Base-by-base conservation (phyloP, 495 filamentous ascomycete species). In the Penicillium egyptiacum region DNA sequence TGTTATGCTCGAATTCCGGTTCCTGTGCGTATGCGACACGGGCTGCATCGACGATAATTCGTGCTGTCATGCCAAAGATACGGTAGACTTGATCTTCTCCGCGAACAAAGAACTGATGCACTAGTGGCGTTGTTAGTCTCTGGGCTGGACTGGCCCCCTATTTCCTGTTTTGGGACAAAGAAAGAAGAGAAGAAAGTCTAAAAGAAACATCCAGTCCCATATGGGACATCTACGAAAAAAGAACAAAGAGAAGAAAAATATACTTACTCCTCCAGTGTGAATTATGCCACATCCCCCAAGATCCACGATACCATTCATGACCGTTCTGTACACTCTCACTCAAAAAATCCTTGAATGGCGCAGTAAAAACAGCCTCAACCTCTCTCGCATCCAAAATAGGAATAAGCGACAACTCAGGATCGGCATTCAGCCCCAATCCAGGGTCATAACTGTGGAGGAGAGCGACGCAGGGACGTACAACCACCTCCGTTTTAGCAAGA, bases 21-120 rank as follows among this genome's bases (percentile, higher is more conserved):
- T 89, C 83, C 71, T 84, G 75, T 3, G 70, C 85, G 70, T 92
- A 97, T 40, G 92, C 92, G 12, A 96, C 76, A 42, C 89, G 80
- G 10, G 92, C 91, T 4, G 87, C 86, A 70, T 97, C 92, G 4
- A 96, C 88, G 39, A 96, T 63, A 28, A 96, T 93, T 39, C 90
- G 76, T 8, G 90, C 92, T 45, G 92, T 97, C 89, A 96, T 92
- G 19, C 92, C 92, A 78, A 89, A 96, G 7, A 97, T 90, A 20
- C 88, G 82, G 68, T 91, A 92, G 17, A 85, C 77, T 45, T 75
- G 76, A 9, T 81, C 63, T 22, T 55, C 45, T n/a, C 22, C 68
- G 55, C 70, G 75, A 30, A 95, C 89, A 72, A 87, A 87, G 77
- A 96, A 97, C 70, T 92, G 90, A 64, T 97, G 91, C 83, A 94